Conservation (phyloP, 768 basidiomycete genomes). For the Hypsizygus marmoreus region DNA sequence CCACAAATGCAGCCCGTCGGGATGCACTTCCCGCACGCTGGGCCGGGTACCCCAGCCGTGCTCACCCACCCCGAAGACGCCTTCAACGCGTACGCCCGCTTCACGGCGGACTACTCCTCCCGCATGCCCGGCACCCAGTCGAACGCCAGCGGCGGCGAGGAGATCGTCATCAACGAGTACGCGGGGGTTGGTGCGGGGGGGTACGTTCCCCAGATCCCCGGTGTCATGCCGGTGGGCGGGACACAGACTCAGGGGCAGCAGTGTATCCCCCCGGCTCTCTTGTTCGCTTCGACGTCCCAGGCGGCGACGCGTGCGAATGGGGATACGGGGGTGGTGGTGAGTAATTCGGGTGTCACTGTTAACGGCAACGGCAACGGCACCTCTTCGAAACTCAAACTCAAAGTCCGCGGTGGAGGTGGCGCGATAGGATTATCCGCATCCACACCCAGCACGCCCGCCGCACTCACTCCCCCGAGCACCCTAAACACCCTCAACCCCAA, state of each 20-base stretch:
- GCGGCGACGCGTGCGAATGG: slow-evolving; percentile 16
- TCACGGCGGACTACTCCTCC: slow-evolving; percentile 59
- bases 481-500: slow-evolving; percentile 11
- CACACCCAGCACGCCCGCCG: slow-evolving; percentile 21
- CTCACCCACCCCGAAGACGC: slow-evolving; percentile 50
- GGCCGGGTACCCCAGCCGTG: slow-evolving; percentile 22
- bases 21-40: slow-evolving; percentile 14
- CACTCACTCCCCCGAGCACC: slow-evolving; percentile 19
- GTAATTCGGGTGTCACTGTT: too few relatives aligned
- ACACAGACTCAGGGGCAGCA: slow-evolving; percentile 15
- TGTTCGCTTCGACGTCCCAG: slow-evolving; percentile 18
- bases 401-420: slow-evolving; percentile 16
- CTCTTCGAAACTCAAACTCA: slow-evolving; percentile 24
- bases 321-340: slow-evolving; percentile 10
- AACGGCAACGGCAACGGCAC: too few relatives aligned
- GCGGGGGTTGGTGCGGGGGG: slow-evolving; percentile 5
- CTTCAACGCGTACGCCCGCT: slow-evolving; percentile 71
- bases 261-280: slow-evolving; percentile 23
- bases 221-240: slow-evolving; percentile 8
- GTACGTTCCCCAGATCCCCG: slow-evolving; percentile 7
- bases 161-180: slow-evolving; percentile 20
- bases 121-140: slow-evolving; percentile 61
- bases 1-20: slow-evolving; percentile 5
- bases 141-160: slow-evolving; percentile 39
- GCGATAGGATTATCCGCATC: slow-evolving; percentile 19